Evolutionary conservation across 805 yeast genomes (phyloP).

Genomic region (Zygotorulaspora danielsina): DNA sequence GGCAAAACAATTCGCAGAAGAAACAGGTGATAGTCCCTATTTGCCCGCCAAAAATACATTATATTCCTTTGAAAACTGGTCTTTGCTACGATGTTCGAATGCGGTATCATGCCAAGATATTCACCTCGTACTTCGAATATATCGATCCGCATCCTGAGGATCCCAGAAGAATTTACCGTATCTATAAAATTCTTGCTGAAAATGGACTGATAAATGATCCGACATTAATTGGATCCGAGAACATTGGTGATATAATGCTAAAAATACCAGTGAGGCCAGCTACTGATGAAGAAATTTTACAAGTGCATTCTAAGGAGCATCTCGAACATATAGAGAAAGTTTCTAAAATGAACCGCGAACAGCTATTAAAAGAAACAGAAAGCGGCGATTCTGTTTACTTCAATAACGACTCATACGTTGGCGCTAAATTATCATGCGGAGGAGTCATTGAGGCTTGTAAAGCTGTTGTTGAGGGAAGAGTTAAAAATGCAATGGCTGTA

Average conservation of each 20-base stretch:
- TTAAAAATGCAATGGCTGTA: conserved; percentile 87
- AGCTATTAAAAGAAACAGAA: conserved; percentile 76
- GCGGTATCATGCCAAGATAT: conserved; percentile 95
- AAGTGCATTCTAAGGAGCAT: conserved; percentile 82
- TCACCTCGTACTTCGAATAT: conserved; percentile 86
- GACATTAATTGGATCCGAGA: conserved; percentile 58
- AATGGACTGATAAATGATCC: conserved; percentile 85
- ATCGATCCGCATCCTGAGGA: conserved; percentile 99
- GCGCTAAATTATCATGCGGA: conserved; percentile 92
- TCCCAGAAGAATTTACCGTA: conserved; percentile 91
- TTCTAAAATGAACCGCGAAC: conserved; percentile 69
- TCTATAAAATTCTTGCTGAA: conserved; percentile 89
- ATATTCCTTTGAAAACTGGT: conserved; percentile 81
- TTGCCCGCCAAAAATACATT: conserved; percentile 61
- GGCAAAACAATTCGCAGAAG: conserved; percentile 17
- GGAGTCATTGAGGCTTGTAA: conserved; percentile 95
- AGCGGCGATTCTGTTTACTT: conserved; percentile 92
- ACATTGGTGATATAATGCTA: conserved; percentile 80
- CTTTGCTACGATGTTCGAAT: conserved; percentile 93
- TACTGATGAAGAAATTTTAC: conserved; percentile 72
- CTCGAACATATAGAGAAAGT: conserved; percentile 71
- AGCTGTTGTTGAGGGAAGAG: conserved; percentile 90
- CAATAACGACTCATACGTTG: conserved; percentile 80
- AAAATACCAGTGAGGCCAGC: conserved; percentile 93
- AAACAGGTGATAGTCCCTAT: conserved; percentile 50